Conservation (phyloP, 2,329 filamentous ascomycete genomes). For the Diaporthe longicolla region DNA sequence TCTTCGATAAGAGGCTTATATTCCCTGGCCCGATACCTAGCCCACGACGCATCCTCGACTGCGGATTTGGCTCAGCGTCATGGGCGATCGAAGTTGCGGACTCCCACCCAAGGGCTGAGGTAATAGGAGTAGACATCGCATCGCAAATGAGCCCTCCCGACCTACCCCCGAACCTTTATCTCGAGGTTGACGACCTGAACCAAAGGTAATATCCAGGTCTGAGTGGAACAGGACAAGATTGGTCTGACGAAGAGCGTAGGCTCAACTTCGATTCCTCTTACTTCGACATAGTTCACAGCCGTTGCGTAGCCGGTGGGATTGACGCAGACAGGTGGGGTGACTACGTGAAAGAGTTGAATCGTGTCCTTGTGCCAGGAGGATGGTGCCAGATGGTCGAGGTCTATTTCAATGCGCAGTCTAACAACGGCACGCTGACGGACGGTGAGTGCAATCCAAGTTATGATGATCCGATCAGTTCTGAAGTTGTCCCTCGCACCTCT, state of each 20-base stretch:
- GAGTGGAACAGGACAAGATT: slow-evolving; percentile 30
- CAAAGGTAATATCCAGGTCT: slow-evolving; percentile 59
- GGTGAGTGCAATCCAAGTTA: slow-evolving; percentile 74
- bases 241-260: slow-evolving; percentile 65
- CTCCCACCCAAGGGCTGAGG: slow-evolving; percentile 74
- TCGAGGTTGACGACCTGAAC: slow-evolving; percentile 82
- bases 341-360: slow-evolving; percentile 83
- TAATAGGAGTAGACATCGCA: slow-evolving; percentile 79
- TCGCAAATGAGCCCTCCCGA: slow-evolving; percentile 78
- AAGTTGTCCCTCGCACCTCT: not conserved
- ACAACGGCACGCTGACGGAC: slow-evolving; percentile 82
- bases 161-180: slow-evolving; percentile 74
- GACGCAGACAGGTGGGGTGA: slow-evolving; percentile 78
- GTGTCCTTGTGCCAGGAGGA: slow-evolving; percentile 79
- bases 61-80: slow-evolving; percentile 78
- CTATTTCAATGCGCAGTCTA: slow-evolving; percentile 87
- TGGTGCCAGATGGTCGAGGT: slow-evolving; percentile 94
- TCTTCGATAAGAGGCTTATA: slow-evolving; percentile 77
- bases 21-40: slow-evolving; percentile 74
- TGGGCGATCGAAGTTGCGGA: slow-evolving; percentile 80
- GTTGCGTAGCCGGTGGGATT: slow-evolving; percentile 79
- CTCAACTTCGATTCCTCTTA: slow-evolving; percentile 71
- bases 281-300: slow-evolving; percentile 89
- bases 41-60: slow-evolving; percentile 76
- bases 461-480: slow-evolving; percentile 63